These are phyloP conservation scores for Picea sitchensis DNA, from an alignment of 75 land plant species.

Conservation along the genomic window DNA sequence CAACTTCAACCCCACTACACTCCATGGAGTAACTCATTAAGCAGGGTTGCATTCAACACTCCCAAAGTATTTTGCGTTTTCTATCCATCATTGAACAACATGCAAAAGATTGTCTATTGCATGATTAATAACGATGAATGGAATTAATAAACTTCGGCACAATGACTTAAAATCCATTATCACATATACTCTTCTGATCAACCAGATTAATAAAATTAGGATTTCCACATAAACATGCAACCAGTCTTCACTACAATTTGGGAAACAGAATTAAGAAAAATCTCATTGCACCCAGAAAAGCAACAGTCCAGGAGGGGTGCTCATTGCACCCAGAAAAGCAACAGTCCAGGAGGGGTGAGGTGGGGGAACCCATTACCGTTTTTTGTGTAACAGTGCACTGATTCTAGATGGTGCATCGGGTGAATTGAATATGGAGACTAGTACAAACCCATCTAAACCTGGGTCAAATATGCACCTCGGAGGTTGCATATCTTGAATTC, in stretches of 20 bases:
- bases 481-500: too few species aligned
- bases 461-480: too few species aligned
- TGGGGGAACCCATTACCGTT: too few species aligned
- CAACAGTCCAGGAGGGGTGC: too few species aligned
- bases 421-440: too few species aligned
- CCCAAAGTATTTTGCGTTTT: background rate
- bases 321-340: too few species aligned
- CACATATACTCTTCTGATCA: background rate
- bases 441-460: too few species aligned
- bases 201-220: background rate
- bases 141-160: background rate
- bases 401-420: too few species aligned
- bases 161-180: background rate
- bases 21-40: background rate
- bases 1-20: background rate
- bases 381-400: background rate
- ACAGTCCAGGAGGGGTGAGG: too few species aligned
- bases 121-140: background rate
- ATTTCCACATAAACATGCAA: background rate
- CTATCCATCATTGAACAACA: background rate
- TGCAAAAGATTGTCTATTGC: background rate
- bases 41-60: background rate
- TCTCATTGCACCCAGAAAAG: too few species aligned
- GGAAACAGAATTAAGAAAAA: background rate
- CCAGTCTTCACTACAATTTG: background rate